Evolutionary conservation across 2,329 filamentous ascomycete genomes (phyloP).

Genomic region (Phaeosphaeria sp.): DNA sequence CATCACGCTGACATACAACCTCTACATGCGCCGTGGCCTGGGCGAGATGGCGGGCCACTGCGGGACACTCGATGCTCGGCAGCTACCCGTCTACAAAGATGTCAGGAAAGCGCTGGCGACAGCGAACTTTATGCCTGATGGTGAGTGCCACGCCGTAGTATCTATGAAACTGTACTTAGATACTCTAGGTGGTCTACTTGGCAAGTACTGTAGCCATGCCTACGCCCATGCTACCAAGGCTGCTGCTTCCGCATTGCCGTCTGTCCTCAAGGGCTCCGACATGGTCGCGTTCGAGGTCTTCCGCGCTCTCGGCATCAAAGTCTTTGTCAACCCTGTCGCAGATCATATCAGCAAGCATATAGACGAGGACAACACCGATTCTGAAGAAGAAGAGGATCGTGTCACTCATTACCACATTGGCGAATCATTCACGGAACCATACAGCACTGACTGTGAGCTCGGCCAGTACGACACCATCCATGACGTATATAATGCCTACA

Average conservation of each 20-base stretch:
- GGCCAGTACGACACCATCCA: neutral
- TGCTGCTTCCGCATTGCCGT: constrained; percentile 37
- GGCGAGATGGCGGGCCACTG: constrained; percentile 33
- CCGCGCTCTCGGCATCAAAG: constrained; percentile 37
- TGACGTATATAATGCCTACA: neutral
- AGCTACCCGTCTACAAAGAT: constrained; percentile 46
- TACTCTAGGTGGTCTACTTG: constrained; percentile 51
- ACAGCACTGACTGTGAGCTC: neutral
- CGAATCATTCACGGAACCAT: neutral
- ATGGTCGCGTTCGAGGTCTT: constrained; percentile 51
- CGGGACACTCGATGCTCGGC: constrained; percentile 37
- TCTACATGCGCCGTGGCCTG: constrained; percentile 53
- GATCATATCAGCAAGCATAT: neutral
- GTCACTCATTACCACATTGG: neutral
- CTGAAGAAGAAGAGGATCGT: neutral
- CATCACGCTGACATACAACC: constrained; percentile 63
- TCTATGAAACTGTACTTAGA: neutral
- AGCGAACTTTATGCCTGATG: constrained; percentile 47
- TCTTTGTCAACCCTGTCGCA: constrained; percentile 6
- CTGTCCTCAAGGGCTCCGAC: constrained; percentile 56
- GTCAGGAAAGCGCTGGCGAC: constrained; percentile 40
- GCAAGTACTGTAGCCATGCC: constrained; percentile 55
- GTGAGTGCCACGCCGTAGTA: constrained; percentile 24
- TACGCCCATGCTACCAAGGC: constrained; percentile 53
- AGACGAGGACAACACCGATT: neutral